phyloP scores from a whole-genome alignment of 495 filamentous ascomycete species.

The Penicillium odoratum region DNA sequence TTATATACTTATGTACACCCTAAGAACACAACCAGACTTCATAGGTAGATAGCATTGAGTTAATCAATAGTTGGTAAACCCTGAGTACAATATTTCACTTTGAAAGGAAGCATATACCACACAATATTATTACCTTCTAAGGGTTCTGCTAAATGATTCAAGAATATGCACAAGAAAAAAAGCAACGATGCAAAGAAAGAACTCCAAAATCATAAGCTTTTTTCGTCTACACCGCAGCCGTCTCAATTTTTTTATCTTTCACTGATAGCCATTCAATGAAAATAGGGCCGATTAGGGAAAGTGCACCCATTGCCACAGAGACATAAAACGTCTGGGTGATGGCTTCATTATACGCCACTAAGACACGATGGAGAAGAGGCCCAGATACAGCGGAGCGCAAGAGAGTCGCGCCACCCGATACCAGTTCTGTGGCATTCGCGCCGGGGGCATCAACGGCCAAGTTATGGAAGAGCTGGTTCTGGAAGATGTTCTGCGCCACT shows the following conservation, averaged over 20 bases:
- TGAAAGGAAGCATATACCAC: too few species aligned
- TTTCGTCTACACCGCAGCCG: slow-evolving; percentile 40
- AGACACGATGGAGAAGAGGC: slow-evolving; percentile 53
- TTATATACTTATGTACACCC: too few species aligned
- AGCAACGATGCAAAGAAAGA: background rate
- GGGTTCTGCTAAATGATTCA: background rate
- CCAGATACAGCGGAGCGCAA: slow-evolving; percentile 51
- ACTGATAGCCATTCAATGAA: slow-evolving; percentile 78
- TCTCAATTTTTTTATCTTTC: slow-evolving; percentile 78
- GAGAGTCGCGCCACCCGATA: slow-evolving; percentile 66
- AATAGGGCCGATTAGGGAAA: slow-evolving; percentile 60
- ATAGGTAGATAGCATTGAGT: too few species aligned
- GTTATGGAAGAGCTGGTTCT: slow-evolving; percentile 63
- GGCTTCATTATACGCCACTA: slow-evolving; percentile 68
- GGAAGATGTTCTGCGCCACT: slow-evolving; percentile 76
- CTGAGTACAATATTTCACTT: too few species aligned
- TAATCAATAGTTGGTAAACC: too few species aligned
- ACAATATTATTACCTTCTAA: background rate
- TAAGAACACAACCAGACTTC: too few species aligned
- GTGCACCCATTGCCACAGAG: slow-evolving; percentile 58
- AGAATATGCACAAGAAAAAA: slow-evolving; percentile 4
- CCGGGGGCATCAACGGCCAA: slow-evolving; percentile 51
- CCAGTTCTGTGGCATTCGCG: slow-evolving; percentile 49
- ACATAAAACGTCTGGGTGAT: slow-evolving; percentile 70
- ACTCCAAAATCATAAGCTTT: slow-evolving; percentile 1